A percentile compares a stretch with the other conserved stretches of the same genome.
phyloP scores from a whole-genome alignment of 2,329 filamentous ascomycete species.

The Penicillium sp. region DNA sequence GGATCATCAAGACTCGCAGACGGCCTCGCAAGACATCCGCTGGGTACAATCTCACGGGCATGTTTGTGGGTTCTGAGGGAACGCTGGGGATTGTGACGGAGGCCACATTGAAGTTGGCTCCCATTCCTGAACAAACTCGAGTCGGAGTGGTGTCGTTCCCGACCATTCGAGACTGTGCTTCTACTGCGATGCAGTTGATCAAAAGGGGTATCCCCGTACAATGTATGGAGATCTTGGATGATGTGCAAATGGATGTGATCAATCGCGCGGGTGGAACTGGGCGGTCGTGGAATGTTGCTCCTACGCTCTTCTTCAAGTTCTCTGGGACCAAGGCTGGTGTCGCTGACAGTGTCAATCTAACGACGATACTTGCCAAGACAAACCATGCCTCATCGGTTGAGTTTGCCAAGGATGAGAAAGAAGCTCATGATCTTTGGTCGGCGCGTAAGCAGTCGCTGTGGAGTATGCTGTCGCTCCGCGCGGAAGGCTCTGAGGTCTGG shows the following conservation, averaged over 20 bases:
- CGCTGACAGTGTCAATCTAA: slow-evolving; percentile 70
- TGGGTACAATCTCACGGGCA: slow-evolving; percentile 68
- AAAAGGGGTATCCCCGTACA: slow-evolving; percentile 65
- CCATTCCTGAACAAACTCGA: slow-evolving; percentile 62
- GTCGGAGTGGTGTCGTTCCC: slow-evolving; percentile 65
- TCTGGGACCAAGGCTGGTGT: slow-evolving; percentile 77
- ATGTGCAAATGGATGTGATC: slow-evolving; percentile 64
- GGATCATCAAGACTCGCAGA: slow-evolving; percentile 56
- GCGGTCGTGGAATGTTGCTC: slow-evolving; percentile 43
- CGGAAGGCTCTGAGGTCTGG: slow-evolving; percentile 59
- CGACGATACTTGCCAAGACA: slow-evolving; percentile 64
- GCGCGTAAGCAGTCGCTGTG: slow-evolving; percentile 61
- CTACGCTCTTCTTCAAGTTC: slow-evolving; percentile 55
- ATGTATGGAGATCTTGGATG: slow-evolving; percentile 64
- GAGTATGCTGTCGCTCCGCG: slow-evolving; percentile 59
- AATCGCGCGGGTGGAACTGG: slow-evolving; percentile 64
- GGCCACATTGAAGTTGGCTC: slow-evolving; percentile 65
- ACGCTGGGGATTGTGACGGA: slow-evolving; percentile 71
- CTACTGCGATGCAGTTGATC: slow-evolving; percentile 64
- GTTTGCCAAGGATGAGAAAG: slow-evolving; percentile 54
- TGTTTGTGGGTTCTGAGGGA: slow-evolving; percentile 71
- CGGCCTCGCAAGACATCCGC: slow-evolving; percentile 68
- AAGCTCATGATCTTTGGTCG: slow-evolving; percentile 59
- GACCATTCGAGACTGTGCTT: slow-evolving; percentile 61
- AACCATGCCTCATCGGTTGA: slow-evolving; percentile 59